These are phyloP conservation scores for Lepidopterella palustris DNA, from an alignment of 495 filamentous ascomycete species.

Conservation along the genomic window DNA sequence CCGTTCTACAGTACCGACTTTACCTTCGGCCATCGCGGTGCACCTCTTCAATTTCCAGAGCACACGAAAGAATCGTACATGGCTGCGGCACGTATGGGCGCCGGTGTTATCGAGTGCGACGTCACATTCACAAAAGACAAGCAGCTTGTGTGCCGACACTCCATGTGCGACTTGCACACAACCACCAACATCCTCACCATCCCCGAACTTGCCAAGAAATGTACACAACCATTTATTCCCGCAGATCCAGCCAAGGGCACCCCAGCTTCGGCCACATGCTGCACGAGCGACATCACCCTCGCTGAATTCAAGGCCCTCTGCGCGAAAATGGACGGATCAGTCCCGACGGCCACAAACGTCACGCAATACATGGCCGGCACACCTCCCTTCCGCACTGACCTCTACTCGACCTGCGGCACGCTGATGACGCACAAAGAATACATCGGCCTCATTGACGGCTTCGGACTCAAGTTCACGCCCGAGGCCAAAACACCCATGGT, in stretches of 20 bases:
- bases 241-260: conserved; percentile 34
- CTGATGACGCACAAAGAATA: conserved; percentile 48
- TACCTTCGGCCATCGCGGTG: conserved; percentile 54
- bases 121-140: conserved; percentile 55
- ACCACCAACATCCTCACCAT: conserved; percentile 56
- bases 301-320: conserved; percentile 55
- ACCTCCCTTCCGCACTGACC: conserved; percentile 50
- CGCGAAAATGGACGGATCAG: conserved; percentile 56
- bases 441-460: conserved; percentile 47
- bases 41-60: conserved; percentile 56
- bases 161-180: conserved; percentile 57
- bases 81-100: conserved; percentile 54
- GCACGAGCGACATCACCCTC: conserved; percentile 57
- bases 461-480: conserved; percentile 51
- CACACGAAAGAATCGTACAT: conserved; percentile 47
- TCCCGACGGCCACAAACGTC: conserved; percentile 47
- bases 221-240: conserved; percentile 53
- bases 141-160: conserved; percentile 57
- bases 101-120: conserved; percentile 59
- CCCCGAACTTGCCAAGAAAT: conserved; percentile 53
- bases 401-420: conserved; percentile 52
- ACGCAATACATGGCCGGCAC: conserved; percentile 49
- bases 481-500: conserved; percentile 56
- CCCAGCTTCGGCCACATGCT: conserved; percentile 50
- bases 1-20: conserved; percentile 42